These are phyloP conservation scores for Papiliotrema laurentii DNA, from an alignment of 1,284 basidiomycete genomes.

Conservation along the genomic window DNA sequence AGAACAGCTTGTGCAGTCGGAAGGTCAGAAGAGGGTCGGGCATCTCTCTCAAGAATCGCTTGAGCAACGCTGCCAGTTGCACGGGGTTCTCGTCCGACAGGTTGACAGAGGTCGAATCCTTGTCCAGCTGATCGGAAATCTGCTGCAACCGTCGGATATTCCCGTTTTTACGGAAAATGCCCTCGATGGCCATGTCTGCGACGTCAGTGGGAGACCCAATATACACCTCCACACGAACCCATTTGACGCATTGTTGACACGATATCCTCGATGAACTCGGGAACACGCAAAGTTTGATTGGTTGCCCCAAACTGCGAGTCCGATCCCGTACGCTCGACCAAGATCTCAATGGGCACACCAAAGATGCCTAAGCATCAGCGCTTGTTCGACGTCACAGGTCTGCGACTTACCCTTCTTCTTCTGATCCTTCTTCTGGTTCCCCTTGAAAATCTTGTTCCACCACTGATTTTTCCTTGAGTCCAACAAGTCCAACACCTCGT, in stretches of 20 bases:
- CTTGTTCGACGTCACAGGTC: background rate
- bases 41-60: slow-evolving; percentile 94
- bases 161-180: slow-evolving; percentile 97
- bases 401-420: slow-evolving; percentile 78
- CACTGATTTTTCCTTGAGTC: slow-evolving; percentile 91
- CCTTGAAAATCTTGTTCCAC: slow-evolving; percentile 96
- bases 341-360: slow-evolving; percentile 83
- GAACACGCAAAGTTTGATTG: slow-evolving; percentile 78
- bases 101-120: slow-evolving; percentile 84
- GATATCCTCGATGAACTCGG: slow-evolving; percentile 96
- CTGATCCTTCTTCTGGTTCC: slow-evolving; percentile 72
- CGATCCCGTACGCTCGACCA: slow-evolving; percentile 92
- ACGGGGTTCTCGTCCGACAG: slow-evolving; percentile 93
- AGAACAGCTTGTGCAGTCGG: slow-evolving; percentile 83
- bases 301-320: slow-evolving; percentile 89
- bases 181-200: slow-evolving; percentile 94
- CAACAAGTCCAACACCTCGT: slow-evolving; percentile 89
- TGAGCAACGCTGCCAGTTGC: slow-evolving; percentile 91
- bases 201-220: slow-evolving; percentile 10
- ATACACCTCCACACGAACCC: slow-evolving; percentile 59
- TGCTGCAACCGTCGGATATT: slow-evolving; percentile 92
- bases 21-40: slow-evolving; percentile 95
- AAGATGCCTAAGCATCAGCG: slow-evolving; percentile 62
- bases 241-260: slow-evolving; percentile 98
- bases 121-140: slow-evolving; percentile 86